phyloP scores from a whole-genome alignment of 1,284 basidiomycete genomes.

The Coniferiporia sulphurascens region DNA sequence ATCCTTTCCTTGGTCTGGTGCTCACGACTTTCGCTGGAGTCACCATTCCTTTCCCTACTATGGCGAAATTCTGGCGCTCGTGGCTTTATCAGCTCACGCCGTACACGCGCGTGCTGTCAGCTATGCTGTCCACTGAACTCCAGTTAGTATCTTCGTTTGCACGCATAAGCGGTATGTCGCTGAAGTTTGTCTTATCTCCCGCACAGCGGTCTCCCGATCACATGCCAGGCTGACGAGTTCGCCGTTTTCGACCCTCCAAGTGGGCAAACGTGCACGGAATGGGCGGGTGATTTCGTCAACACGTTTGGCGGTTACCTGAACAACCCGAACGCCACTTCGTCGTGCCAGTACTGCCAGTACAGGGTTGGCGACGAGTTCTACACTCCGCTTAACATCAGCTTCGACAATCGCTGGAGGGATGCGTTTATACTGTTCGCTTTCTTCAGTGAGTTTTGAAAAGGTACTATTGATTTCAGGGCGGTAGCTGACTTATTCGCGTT shows the following conservation, averaged over 20 bases:
- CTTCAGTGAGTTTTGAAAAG: slow-evolving; percentile 39
- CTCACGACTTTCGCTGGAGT: slow-evolving; percentile 78
- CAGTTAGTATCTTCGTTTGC: slow-evolving; percentile 40
- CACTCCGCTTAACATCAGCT: slow-evolving; percentile 64
- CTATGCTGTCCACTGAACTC: slow-evolving; percentile 78
- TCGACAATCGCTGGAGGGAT: slow-evolving; percentile 66
- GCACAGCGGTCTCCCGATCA: slow-evolving; percentile 56
- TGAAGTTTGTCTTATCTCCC: slow-evolving; percentile 16
- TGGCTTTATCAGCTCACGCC: slow-evolving; percentile 73
- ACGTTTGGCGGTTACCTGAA: slow-evolving; percentile 75
- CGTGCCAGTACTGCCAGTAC: slow-evolving; percentile 76
- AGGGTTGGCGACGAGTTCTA: slow-evolving; percentile 68
- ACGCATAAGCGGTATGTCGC: neutral
- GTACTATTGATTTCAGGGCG: neutral
- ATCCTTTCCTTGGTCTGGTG: slow-evolving; percentile 70
- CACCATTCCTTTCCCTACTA: slow-evolving; percentile 65
- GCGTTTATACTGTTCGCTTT: slow-evolving; percentile 66
- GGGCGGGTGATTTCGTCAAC: slow-evolving; percentile 63
- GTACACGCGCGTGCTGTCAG: slow-evolving; percentile 68
- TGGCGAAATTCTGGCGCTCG: slow-evolving; percentile 68
- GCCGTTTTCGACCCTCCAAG: slow-evolving; percentile 64
- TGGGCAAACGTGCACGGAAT: slow-evolving; percentile 70
- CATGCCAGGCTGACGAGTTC: slow-evolving; percentile 67
- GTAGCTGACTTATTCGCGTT: slow-evolving; percentile 2
- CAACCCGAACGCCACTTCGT: slow-evolving; percentile 55